Base-by-base conservation (phyloP, 352 stramenopile species). In the Hyaloperonospora arabidopsidis region DNA sequence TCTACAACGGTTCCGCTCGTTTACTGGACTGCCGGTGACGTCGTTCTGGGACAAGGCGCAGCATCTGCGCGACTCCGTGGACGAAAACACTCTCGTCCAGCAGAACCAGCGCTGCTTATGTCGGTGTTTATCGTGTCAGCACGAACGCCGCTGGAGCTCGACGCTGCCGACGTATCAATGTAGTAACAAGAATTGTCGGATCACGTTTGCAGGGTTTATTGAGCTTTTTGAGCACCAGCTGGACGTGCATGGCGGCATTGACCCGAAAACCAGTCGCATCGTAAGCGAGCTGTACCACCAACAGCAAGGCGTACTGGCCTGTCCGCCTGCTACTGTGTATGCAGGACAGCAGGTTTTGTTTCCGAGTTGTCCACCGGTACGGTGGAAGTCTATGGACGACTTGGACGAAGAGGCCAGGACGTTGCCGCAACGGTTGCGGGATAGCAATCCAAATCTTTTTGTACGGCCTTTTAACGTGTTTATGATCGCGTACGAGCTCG, bases 211-310 rank as follows among this genome's bases (percentile, higher is more conserved):
- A 5, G 65, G 76, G 13, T 62, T 79, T 22, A 59, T 67, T 5
- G 61, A 61, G 12, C 60, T 86, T 47, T 61, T 79, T 39, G 74
- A 87, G 51, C 79, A 89, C 58, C 79, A 89, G 45, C 38, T 82
- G 35, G 54, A 66, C 5, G 52, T 61, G 3, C 79, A 89, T 51
- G 77, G 73, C 29, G 57, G 43, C 6, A 39, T 88, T 21, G 58
- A 68, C 34, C 58, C 74, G 13, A 54, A 54, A 53, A 39, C 49
- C 13, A 46, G 65, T 12, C 82, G 75, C 34, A 41, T 79, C n/a
- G 57, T 67, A 29, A 53, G 62, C 28, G 68, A 80, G 17, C 43
- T 75, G 18, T 75, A 66, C 23, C 56, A 63, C 12, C 66, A 80
- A 39, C 50, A 76, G 12, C 61, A 57, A 29, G 69, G 59, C 5